Base-by-base conservation (phyloP, 768 basidiomycete genomes). In the Phylloporus rhodoxanthus region DNA sequence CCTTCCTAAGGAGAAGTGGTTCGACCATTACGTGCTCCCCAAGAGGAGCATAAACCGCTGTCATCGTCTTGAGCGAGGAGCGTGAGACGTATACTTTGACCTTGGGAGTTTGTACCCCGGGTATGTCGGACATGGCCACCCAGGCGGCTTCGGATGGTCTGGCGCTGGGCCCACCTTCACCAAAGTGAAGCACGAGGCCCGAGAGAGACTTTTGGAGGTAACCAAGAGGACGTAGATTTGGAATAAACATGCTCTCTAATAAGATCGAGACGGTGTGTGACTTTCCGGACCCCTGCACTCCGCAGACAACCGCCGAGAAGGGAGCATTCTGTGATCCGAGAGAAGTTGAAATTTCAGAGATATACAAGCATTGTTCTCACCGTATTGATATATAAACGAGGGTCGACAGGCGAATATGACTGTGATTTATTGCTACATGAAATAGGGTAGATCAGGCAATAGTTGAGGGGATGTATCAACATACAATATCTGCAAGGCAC, bases 281-380 rank as follows among this genome's bases (percentile, higher is more conserved):
- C 57, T 88, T 87, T 8, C 85, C 85, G 0, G 85, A 82, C 1
- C 86, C 84, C 68, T 87, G 86, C 0, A 86, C 85, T 0, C 85
- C 85, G 45, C 85, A 88, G 3, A 87, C 76, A n/a, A 87, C 58
- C 0, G 85, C 81, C 0, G 86, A 87, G 57, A 86, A 83, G 0
- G 85, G 86, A 0, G 85, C 74, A 58, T 86, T 87, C 85, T 86
- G 51, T 14, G 9, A 36, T 30, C 28, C 9, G 23, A 45, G 38
- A 25, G 25, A 38, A 5, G 32, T 9, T 48, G 26, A 50, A 28
- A 30, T 51, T 34, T 15, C 2, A 11, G 49, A 15, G 29, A 48
- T 26, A 23, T 15, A 34, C 8, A 23, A 23, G 20, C 14, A 47
- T 41, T 25, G 14, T 33, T 43, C 70, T 61, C 57, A 83, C 85